phyloP scores from a whole-genome alignment of 805 yeast genomes.

The Limtongia smithiae region DNA sequence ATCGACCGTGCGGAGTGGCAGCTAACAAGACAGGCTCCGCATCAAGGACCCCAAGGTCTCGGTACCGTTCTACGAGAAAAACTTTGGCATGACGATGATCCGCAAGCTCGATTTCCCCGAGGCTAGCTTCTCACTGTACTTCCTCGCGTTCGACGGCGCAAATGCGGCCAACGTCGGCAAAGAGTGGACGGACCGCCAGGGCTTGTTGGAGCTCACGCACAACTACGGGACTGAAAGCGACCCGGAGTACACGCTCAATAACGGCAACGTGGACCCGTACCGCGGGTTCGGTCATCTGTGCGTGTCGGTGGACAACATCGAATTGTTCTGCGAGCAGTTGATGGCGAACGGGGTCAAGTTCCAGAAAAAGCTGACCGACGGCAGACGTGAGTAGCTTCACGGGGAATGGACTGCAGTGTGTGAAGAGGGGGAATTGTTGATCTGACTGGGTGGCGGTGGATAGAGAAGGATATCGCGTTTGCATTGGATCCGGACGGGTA shows the following conservation, averaged over 20 bases:
- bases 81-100: conserved; percentile 69
- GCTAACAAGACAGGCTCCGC: conserved; percentile 54
- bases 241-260: conserved; percentile 54
- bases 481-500: conserved; percentile 94
- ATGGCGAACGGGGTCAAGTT: conserved; percentile 63
- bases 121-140: conserved; percentile 61
- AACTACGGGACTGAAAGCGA: conserved; percentile 68
- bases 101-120: conserved; percentile 51
- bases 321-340: conserved; percentile 54
- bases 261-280: conserved; percentile 80
- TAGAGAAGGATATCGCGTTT: conserved; percentile 68
- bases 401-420: no score
- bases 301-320: conserved; percentile 77
- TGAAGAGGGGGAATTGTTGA: no score
- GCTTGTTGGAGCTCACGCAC: conserved; percentile 81
- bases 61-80: conserved; percentile 65
- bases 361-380: conserved; percentile 81
- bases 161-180: conserved; percentile 41
- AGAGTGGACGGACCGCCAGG: conserved; percentile 47
- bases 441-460: no score
- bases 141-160: conserved; percentile 55
- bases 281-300: conserved; percentile 96
- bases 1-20: neutral
- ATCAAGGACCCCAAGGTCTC: conserved; percentile 76
- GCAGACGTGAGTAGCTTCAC: conserved; percentile 69